Base-by-base conservation (phyloP, 352 stramenopile genomes). In the Phytophthora citrophthora region DNA sequence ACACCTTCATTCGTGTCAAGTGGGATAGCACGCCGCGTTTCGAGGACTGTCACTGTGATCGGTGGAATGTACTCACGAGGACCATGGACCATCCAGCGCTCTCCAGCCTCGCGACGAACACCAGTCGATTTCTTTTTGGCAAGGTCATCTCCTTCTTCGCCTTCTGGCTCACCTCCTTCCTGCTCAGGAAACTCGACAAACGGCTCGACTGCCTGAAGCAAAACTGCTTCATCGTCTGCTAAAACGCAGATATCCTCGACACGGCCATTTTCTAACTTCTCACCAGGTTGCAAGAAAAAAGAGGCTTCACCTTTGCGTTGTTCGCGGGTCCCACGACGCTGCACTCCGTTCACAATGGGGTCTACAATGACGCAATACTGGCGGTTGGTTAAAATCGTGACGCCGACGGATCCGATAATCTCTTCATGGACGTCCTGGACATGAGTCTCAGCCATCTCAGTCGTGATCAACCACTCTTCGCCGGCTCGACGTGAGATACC, bases 291-390 rank as follows among this genome's bases (percentile, higher is more conserved):
- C 23, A 94, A 64, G 68, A 94, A 94, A 57, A 94, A 94, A 23
- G 64, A 86, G 12, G 68, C 75, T 49, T 94, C 86, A 20, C 86
- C 86, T 49, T 90, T 88, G 27, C 83, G 81, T 40, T 90, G 47
- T 64, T 94, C 78, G 5, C 83, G 81, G 6, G 86, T 94, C 13
- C 86, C 86, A 26, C 83, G 78, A 66, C 79, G 83, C 50, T 90
- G 86, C 8, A 88, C 79, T 15, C 83, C 78, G 20, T 85, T 63
- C 4, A 92, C 75, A 1, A 92, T 57, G 0, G 86, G 86, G 47
- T 94, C 86, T 15, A 92, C 63, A 32, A 94, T 81, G n/a, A 94
- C 68, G 41, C 83, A 92, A 75, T 89, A 94, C 61, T 94, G 86
- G 43, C 83, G 83, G 58, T 94, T 92, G 5, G 86, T 92, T 18